Percentiles rank a stretch among this genome's conserved stretches.
Evolutionary conservation across 192 early-diverging fungal species (phyloP).

Genomic region (Backusella sp.): DNA sequence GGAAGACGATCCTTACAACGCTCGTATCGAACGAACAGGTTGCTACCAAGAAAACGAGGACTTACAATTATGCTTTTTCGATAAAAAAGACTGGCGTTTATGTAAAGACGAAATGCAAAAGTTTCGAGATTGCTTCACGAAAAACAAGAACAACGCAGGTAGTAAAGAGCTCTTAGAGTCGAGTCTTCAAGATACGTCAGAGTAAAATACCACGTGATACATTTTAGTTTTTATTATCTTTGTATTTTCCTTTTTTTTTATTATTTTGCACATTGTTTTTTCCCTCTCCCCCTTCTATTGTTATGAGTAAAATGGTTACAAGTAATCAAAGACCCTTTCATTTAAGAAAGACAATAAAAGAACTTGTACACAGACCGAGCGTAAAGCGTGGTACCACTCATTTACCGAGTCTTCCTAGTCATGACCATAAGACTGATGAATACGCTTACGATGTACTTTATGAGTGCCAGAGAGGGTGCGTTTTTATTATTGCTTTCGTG

Average conservation of each 20-base stretch:
- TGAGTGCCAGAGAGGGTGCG: slow-evolving; percentile 45
- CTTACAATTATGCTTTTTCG: slow-evolving; percentile 80
- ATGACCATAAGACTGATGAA: slow-evolving; percentile 12
- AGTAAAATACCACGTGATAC: neutral
- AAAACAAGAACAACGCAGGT: slow-evolving; percentile 32
- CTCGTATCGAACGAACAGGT: slow-evolving; percentile 74
- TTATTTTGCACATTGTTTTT: neutral
- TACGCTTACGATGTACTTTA: slow-evolving; percentile 41
- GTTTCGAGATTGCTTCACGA: slow-evolving; percentile 78
- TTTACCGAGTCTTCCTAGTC: neutral
- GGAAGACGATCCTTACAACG: slow-evolving; percentile 81
- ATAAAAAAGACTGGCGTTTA: slow-evolving; percentile 85
- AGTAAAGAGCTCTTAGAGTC: slow-evolving; percentile 23
- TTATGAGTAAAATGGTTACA: neutral
- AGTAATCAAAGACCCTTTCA: neutral
- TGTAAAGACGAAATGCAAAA: slow-evolving; percentile 75
- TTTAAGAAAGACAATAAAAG: slow-evolving; percentile 2
- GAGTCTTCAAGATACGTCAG: neutral
- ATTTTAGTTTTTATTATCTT: neutral
- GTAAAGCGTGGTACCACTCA: neutral
- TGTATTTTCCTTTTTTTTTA: neutral
- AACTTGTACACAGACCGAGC: slow-evolving; percentile 1
- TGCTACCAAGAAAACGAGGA: slow-evolving; percentile 80
- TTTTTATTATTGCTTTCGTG: neutral
- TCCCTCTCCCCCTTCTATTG: too few species aligned